Evolutionary conservation across 495 filamentous ascomycete genomes (phyloP).

Genomic region (Daldinia bambusicola): DNA sequence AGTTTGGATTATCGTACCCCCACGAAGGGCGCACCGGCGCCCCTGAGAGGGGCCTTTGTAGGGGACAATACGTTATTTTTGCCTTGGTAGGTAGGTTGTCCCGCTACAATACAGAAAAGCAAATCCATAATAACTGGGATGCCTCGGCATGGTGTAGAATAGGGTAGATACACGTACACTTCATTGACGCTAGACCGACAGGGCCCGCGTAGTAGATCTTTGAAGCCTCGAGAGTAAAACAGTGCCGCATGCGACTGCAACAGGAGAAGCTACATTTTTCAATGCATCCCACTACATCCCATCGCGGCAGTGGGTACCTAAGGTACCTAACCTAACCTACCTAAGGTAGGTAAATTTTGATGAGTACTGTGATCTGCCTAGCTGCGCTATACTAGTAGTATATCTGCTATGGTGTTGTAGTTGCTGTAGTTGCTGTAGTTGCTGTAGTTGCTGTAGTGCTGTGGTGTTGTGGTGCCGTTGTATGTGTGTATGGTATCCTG

Average conservation of each 20-base stretch:
- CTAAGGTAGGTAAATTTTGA: neutral
- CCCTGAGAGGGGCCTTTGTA: conserved; percentile 8
- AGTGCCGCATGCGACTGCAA: neutral
- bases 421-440: neutral
- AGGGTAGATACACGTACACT: conserved; percentile 18
- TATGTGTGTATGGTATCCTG: neutral
- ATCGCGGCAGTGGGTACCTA: neutral
- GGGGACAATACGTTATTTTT: conserved; percentile 9
- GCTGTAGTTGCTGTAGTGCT: conserved; percentile 3
- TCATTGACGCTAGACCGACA: conserved; percentile 8
- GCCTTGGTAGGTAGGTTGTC: conserved; percentile 17
- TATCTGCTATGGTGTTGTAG: neutral
- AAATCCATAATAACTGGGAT: conserved; percentile 7
- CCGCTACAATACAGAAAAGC: conserved; percentile 29
- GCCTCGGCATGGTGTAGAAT: conserved; percentile 3
- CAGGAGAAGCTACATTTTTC: neutral
- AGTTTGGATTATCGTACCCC: conserved; percentile 32
- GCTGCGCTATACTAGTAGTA: neutral
- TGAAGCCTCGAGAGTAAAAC: neutral
- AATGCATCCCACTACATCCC: neutral
- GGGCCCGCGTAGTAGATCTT: neutral
- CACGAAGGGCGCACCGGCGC: conserved; percentile 27
- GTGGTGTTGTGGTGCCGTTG: conserved; percentile 1
- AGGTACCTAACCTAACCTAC: too few species aligned
- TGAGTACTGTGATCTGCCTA: neutral